Conservation (phyloP, 257 asterid species). For the Solanum etuberosum region DNA sequence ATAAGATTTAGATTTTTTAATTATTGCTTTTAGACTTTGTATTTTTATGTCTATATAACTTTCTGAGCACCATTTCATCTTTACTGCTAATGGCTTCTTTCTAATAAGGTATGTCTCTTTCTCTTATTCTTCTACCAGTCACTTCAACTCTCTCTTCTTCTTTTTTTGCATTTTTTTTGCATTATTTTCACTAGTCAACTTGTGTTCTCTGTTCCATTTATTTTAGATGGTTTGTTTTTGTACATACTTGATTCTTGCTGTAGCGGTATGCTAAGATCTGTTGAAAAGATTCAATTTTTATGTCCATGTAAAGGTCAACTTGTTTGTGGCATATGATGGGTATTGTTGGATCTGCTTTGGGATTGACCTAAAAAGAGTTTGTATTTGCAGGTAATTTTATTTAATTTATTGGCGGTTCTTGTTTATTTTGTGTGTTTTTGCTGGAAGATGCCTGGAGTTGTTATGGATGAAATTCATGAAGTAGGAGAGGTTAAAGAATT, state of each 20-base stretch:
- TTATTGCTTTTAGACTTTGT: background rate
- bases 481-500: slow-evolving; percentile 25
- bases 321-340: background rate
- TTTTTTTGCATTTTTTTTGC: too few species aligned
- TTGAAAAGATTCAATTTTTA: background rate
- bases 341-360: background rate
- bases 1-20: slow-evolving; percentile 7
- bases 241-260: slow-evolving; percentile 5
- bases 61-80: background rate
- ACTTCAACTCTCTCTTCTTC: background rate
- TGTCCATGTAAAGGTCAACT: background rate
- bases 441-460: slow-evolving; percentile 58
- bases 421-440: slow-evolving; percentile 8
- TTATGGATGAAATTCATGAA: slow-evolving; percentile 48
- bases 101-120: slow-evolving; percentile 13
- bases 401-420: slow-evolving; percentile 14
- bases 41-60: slow-evolving; percentile 3
- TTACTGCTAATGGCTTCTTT: slow-evolving; percentile 11
- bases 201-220: background rate
- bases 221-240: background rate
- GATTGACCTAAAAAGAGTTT: background rate
- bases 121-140: background rate
- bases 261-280: slow-evolving; percentile 27
- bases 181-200: background rate
- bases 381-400: slow-evolving; percentile 20